Base-by-base conservation (phyloP, 1,284 basidiomycete genomes). In the Ustilago xerochloae region DNA sequence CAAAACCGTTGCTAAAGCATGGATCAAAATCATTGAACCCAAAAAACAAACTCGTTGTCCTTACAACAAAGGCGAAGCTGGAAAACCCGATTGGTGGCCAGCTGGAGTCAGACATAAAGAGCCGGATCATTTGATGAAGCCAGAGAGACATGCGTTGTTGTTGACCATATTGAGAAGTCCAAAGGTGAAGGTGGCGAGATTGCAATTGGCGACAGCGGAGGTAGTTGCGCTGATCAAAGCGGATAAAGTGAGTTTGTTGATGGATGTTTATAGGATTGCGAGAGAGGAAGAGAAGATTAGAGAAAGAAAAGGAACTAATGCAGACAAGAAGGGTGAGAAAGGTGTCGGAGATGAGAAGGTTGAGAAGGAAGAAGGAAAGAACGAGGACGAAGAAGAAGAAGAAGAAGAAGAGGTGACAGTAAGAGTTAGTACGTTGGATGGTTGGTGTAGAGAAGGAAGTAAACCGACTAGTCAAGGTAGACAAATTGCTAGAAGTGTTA, bases 11-110 rank as follows among this genome's bases (percentile, higher is more conserved):
- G 87, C 87, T 66, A 88, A 88, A 78, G 86, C 81, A 13, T 83
- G 80, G 81, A 81, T 83, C 63, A 83, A 83, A 55, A 77, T 87
- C 50, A 86, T 88, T 68, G 87, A 88, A 78, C 87, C 87, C 15
- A 87, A 87, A 78, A 88, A 88, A 80, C 87, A 87, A 80, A 86
- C 86, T 43, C 86, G 74, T 0, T 81, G 81, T 72, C 87, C 87
- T 4, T 88, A 88, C 84, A 87, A 87, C 80, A 85, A 86, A 61
- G 87, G 87, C 22, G 87, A 88, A 52, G 85, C 85, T 38, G 78
- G 84, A 13, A 86, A 85, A 64, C 87, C 87, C 0, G 77, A 77
- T 13, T 88, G 88, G 88, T 88, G 88, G 88, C 88, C 88, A 6
- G 74, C 70, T 9, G 85, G 84, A 16, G 85, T 88, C 9, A 81